Evolutionary conservation across 2,329 filamentous ascomycete genomes (phyloP).

Genomic region (Clarireedia sp.): DNA sequence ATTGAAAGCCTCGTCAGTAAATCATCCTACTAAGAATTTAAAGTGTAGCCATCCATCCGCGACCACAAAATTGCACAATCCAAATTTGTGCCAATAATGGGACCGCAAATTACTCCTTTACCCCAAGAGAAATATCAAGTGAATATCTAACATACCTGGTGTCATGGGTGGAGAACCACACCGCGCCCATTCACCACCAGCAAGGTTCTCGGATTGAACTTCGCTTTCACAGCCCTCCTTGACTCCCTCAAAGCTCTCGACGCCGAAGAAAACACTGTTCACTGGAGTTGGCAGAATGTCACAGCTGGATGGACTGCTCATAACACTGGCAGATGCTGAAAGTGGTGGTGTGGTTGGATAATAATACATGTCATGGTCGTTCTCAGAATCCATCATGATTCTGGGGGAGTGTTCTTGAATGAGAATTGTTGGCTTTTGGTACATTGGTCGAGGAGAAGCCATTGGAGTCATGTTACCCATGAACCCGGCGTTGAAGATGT

Average conservation of each 20-base stretch:
- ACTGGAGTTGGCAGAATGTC: conserved; percentile 76
- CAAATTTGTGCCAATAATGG: neutral
- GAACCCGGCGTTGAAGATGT: conserved; percentile 26
- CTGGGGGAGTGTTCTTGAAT: conserved; percentile 49
- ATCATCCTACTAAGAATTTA: neutral
- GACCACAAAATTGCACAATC: too few relatives aligned
- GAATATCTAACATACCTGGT: conserved; percentile 60
- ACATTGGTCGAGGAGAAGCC: conserved; percentile 64
- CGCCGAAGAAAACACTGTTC: conserved; percentile 67
- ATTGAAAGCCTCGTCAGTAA: conserved; percentile 7
- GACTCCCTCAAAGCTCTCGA: conserved; percentile 57
- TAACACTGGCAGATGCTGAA: conserved; percentile 74
- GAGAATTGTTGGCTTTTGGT: conserved; percentile 68
- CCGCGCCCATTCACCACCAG: conserved; percentile 67
- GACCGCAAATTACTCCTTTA: neutral
- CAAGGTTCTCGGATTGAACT: conserved; percentile 62
- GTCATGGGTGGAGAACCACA: conserved; percentile 80
- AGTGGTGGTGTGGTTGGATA: conserved; percentile 83
- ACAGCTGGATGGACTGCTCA: conserved; percentile 75
- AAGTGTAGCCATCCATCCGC: too few relatives aligned
- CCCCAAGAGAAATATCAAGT: neutral
- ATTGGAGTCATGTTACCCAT: conserved; percentile 56
- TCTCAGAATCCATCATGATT: conserved; percentile 67
- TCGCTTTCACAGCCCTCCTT: conserved; percentile 68
- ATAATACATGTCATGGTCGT: conserved; percentile 55